Evolutionary conservation across 371 early-diverging fungal species (phyloP).

Genomic region (Mortierella sp.): DNA sequence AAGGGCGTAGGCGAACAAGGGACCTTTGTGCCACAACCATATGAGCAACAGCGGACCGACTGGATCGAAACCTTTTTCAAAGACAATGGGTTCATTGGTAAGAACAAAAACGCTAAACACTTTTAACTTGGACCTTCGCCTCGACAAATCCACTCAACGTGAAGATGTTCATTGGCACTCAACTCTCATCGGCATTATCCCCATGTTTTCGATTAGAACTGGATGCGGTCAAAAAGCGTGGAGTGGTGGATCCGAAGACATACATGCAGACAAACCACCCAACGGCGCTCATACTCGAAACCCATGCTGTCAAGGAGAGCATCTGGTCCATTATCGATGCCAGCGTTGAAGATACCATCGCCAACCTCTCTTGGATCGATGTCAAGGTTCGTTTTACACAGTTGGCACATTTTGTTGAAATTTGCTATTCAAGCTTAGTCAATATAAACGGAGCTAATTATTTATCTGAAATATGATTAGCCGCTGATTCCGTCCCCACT

Average conservation of each 20-base stretch:
- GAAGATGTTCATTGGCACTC: not conserved
- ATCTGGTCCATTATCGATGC: conserved; percentile 57
- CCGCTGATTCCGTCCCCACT: conserved; percentile 46
- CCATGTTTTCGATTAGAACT: conserved; percentile 20
- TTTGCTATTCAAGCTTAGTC: not conserved
- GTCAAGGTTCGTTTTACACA: conserved; percentile 37
- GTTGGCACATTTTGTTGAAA: too few species aligned
- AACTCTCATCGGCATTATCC: not conserved
- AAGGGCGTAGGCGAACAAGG: conserved; percentile 45
- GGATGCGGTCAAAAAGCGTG: conserved; percentile 35
- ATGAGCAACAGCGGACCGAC: conserved; percentile 47
- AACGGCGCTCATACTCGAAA: conserved; percentile 36
- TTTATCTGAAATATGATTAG: conserved; percentile 11
- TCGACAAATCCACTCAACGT: too few species aligned
- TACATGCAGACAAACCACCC: conserved; percentile 42
- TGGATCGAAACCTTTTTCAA: conserved; percentile 53
- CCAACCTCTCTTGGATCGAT: conserved; percentile 55
- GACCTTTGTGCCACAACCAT: conserved; percentile 39
- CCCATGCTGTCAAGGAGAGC: conserved; percentile 46
- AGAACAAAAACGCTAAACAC: not conserved
- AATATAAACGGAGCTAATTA: not conserved
- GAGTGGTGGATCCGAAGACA: conserved; percentile 41
- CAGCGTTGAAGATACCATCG: conserved; percentile 45
- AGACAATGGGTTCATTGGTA: conserved; percentile 57
- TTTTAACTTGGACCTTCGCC: not conserved